Evolutionary conservation across 805 yeast genomes (phyloP), one percentile per base, ranked within the genome.

Genomic region (Ogataea pilisensis): DNA sequence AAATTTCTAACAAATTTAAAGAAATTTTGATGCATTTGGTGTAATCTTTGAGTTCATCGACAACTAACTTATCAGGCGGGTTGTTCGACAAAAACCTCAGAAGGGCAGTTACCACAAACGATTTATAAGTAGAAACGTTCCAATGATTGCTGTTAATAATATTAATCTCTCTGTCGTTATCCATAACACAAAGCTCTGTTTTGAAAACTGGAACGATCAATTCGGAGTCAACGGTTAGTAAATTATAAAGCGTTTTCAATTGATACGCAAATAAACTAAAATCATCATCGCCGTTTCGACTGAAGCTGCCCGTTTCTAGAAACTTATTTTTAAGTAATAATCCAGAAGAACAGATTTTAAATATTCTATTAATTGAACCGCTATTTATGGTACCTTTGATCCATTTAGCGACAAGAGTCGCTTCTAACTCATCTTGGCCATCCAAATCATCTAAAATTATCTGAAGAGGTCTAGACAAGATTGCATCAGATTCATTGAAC

Each of bases 381-480:
- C 72, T 64, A 33, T 67, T 62, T 2, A 74, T 41, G 6, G 68
- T 60, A 2, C 65, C 61, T 22, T 63, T 51, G 3, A 82, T 57
- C 76, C 85, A 81, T 38, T 72, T 68, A 2, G 69, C 61, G 1
- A 74, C 72, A 8, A 66, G 55, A 5, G 72, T 51, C 31, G 66
- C 65, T 31, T 69, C 62, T 7, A 75, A 70, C 9, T 66, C 68
- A 32, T 69, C 72, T 5, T 64, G 59, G 35, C 64, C 68, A 34
- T 60, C 59, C 17, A 84, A 57, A 31, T 78, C 83, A 55, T 89
- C 96, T 26, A 90, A 58, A 14, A 86, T 64, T 1, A 86, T 56
- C 44, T 80, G 77, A 5, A 88, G 58, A 0, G 95, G 93, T 46
- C 82, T 69, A 6, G 72, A 64, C 11, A 88, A 60, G 7, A 83